phyloP scores from a whole-genome alignment of 1,139 yeast genomes.

The Blastobotrys indianensis region DNA sequence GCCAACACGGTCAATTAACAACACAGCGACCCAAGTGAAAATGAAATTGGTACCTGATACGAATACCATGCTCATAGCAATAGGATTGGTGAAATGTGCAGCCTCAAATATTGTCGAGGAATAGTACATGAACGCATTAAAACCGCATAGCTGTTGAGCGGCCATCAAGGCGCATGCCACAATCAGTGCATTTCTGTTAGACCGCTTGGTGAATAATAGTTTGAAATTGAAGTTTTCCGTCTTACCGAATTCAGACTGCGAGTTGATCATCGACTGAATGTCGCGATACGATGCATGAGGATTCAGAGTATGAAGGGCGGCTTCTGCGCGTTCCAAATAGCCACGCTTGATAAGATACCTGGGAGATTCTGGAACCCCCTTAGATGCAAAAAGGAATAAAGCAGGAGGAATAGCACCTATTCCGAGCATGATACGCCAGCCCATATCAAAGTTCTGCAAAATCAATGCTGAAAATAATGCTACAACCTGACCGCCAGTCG shows the following conservation, averaged over 20 bases:
- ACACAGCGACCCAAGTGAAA: constrained; percentile 57
- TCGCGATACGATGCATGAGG: constrained; percentile 35
- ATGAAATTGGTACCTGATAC: constrained; percentile 62
- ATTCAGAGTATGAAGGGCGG: constrained; percentile 34
- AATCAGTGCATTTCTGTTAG: constrained; percentile 54
- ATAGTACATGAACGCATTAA: constrained; percentile 71
- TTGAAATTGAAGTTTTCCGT: constrained; percentile 6
- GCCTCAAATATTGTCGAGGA: constrained; percentile 60
- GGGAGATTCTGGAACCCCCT: constrained; percentile 55
- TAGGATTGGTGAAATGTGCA: constrained; percentile 54
- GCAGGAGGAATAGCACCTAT: constrained; percentile 40
- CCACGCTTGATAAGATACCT: constrained; percentile 45
- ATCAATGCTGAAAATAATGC: constrained; percentile 34
- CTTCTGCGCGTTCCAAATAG: constrained; percentile 37
- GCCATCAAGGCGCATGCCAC: constrained; percentile 70
- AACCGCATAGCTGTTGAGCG: constrained; percentile 69
- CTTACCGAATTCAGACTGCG: constrained; percentile 5
- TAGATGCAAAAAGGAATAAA: constrained; percentile 33
- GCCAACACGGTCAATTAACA: constrained; percentile 54
- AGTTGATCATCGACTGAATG: constrained; percentile 24
- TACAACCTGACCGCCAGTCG: constrained; percentile 43
- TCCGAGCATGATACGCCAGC: constrained; percentile 42
- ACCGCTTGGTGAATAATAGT: constrained; percentile 26
- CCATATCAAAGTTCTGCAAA: constrained; percentile 23
- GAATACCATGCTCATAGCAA: constrained; percentile 52